Percentiles rank a stretch among this genome's conserved stretches.
phyloP scores from a whole-genome alignment of 805 yeast genomes.

The Candida jianshihensis region DNA sequence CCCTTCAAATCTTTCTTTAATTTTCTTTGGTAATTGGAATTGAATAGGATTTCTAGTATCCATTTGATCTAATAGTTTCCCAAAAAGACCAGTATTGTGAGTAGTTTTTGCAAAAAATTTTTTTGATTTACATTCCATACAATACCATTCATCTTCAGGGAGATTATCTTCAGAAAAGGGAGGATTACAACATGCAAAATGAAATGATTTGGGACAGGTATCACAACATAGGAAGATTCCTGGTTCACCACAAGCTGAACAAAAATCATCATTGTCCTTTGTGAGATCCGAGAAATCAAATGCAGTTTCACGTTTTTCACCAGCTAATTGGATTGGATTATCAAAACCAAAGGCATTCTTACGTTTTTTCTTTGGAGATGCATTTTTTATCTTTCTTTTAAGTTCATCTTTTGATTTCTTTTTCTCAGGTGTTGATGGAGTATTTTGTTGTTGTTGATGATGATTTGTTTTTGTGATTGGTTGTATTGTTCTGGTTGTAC shows the following conservation, averaged over 20 bases:
- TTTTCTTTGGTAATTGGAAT: slow-evolving; percentile 56
- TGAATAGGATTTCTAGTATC: slow-evolving; percentile 59
- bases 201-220: slow-evolving; percentile 86
- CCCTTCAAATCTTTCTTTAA: slow-evolving; percentile 68
- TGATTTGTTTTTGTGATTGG: slow-evolving; percentile 7
- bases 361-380: slow-evolving; percentile 24
- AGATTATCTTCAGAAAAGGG: slow-evolving; percentile 67
- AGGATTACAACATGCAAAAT: slow-evolving; percentile 85
- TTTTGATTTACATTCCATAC: slow-evolving; percentile 63
- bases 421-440: slow-evolving; percentile 7
- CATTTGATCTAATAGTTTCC: slow-evolving; percentile 51
- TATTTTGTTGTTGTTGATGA: slow-evolving; percentile 3
- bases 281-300: slow-evolving; percentile 26
- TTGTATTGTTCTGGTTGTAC: slow-evolving; percentile 5
- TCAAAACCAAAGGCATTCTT: slow-evolving; percentile 41
- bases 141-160: slow-evolving; percentile 89
- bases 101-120: slow-evolving; percentile 26
- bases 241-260: slow-evolving; percentile 83
- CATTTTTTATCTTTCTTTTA: slow-evolving; percentile 20
- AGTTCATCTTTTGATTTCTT: neutral
- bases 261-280: slow-evolving; percentile 72
- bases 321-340: slow-evolving; percentile 24
- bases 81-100: slow-evolving; percentile 35
- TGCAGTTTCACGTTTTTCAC: slow-evolving; percentile 24
- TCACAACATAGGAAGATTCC: slow-evolving; percentile 94